Conservation (phyloP, 1,139 yeast species). For the Geotrichum siamense region DNA sequence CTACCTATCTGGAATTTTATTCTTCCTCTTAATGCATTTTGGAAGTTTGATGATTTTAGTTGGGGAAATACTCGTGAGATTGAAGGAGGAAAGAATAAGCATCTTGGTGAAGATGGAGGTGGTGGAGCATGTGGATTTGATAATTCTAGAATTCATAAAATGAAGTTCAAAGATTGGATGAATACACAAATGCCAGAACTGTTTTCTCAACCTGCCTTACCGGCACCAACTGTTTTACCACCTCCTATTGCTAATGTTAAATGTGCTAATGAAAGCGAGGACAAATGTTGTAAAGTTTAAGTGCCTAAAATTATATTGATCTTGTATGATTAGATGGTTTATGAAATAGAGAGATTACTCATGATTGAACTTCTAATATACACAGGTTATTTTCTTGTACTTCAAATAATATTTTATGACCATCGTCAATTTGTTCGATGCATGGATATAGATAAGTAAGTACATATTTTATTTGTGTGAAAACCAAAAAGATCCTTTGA, state of each 20-base stretch:
- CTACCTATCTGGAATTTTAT: conserved; percentile 90
- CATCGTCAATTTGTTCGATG: too few relatives aligned
- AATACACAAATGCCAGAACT: conserved; percentile 1
- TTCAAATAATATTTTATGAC: too few relatives aligned
- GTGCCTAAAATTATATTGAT: neutral
- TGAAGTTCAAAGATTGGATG: conserved; percentile 14
- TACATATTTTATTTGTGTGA: too few relatives aligned
- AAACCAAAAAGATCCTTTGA: too few relatives aligned
- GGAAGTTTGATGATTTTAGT: conserved; percentile 93
- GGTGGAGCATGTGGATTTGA: neutral
- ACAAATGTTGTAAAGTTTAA: neutral
- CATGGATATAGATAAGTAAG: too few relatives aligned
- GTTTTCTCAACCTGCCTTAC: neutral
- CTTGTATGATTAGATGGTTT: too few relatives aligned
- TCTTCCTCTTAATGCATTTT: conserved; percentile 72
- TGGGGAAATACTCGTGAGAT: conserved; percentile 91
- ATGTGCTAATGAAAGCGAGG: neutral
- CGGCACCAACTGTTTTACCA: neutral
- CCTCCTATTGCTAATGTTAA: too few relatives aligned
- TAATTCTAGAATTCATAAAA: conserved; percentile 7
- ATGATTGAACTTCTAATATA: too few relatives aligned
- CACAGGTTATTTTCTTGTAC: too few relatives aligned
- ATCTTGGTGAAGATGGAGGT: neutral
- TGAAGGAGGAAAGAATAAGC: conserved; percentile 37
- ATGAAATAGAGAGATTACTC: too few relatives aligned